Evolutionary conservation across 352 stramenopile genomes (phyloP).

Genomic region (Blastocystis sp.): DNA sequence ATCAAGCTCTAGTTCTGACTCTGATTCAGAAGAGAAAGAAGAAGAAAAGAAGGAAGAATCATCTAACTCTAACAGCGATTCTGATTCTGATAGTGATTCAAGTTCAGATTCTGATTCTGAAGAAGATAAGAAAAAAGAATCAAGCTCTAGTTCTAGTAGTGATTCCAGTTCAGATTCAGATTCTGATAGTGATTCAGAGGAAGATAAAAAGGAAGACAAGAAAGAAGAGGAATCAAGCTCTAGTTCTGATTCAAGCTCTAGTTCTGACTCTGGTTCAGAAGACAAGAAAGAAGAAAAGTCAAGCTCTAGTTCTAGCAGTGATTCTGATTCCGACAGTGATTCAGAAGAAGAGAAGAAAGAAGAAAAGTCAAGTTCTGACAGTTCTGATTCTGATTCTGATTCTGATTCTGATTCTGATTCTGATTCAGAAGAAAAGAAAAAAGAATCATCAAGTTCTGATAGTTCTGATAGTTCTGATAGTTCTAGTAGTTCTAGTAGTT

Average conservation of each 20-base stretch:
- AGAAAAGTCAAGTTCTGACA: conserved; percentile 36
- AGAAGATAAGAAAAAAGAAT: conserved; percentile 54
- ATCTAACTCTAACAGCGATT: conserved; percentile 4
- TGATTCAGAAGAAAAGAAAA: neutral
- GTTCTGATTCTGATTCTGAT: neutral
- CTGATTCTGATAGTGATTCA: neutral
- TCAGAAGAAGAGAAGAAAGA: conserved; percentile 60
- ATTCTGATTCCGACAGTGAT: conserved; percentile 35
- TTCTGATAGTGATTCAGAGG: too few species aligned
- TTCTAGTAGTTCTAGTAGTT: neutral
- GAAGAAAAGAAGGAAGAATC: conserved; percentile 61
- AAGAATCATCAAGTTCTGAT: neutral
- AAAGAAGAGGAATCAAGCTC: conserved; percentile 35
- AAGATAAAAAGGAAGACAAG: conserved; percentile 60
- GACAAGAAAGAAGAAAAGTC: neutral
- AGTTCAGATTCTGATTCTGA: conserved; percentile 19
- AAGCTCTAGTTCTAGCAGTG: conserved; percentile 17
- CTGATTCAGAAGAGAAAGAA: neutral
- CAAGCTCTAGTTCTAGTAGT: neutral
- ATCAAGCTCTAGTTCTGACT: neutral
- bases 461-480: neutral
- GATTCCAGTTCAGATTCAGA: too few species aligned
- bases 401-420: neutral
- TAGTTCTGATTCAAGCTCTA: conserved; percentile 31
- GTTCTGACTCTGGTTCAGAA: too few species aligned